phyloP scores from a whole-genome alignment of 768 basidiomycete genomes.

The Coprinopsis marcescibilis region DNA sequence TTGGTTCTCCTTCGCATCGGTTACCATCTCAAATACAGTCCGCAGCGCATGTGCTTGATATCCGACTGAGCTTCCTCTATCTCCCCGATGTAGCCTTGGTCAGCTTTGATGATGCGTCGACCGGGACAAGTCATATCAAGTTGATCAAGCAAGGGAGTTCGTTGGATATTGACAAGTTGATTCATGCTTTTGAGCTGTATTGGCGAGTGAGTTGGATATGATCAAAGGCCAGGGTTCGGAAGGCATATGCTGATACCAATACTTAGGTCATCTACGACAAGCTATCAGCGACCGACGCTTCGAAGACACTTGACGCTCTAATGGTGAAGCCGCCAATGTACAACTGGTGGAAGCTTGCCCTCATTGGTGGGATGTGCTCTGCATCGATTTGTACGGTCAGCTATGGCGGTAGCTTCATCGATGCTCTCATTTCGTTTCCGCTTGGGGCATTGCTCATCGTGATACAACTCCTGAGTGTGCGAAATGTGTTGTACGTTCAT shows the following conservation, averaged over 20 bases:
- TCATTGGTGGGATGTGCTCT: constrained; percentile 77
- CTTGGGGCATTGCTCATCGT: constrained; percentile 70
- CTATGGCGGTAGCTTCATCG: constrained; percentile 74
- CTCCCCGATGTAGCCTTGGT: constrained; percentile 72
- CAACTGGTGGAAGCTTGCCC: constrained; percentile 49
- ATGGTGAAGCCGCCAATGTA: constrained; percentile 67
- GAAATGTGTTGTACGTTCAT: constrained; percentile 75
- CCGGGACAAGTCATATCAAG: constrained; percentile 78
- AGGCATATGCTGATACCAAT: background rate
- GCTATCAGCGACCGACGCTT: constrained; percentile 69
- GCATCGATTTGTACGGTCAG: constrained; percentile 67
- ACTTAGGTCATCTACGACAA: constrained; percentile 82
- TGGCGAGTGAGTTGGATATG: constrained; percentile 49
- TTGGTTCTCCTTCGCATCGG: constrained; percentile 78
- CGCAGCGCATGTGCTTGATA: constrained; percentile 72
- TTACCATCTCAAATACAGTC: constrained; percentile 77
- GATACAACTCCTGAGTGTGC: constrained; percentile 64
- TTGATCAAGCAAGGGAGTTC: constrained; percentile 68
- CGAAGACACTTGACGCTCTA: constrained; percentile 58
- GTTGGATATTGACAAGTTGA: constrained; percentile 73
- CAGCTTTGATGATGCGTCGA: constrained; percentile 74
- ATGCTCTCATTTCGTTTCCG: constrained; percentile 65
- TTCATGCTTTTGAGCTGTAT: constrained; percentile 64
- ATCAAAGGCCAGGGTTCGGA: no score
- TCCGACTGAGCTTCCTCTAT: constrained; percentile 66